Evolutionary conservation across 345 rosid species (phyloP), one percentile per base, ranked within the genome.

Genomic region (Ailanthus altissimus): DNA sequence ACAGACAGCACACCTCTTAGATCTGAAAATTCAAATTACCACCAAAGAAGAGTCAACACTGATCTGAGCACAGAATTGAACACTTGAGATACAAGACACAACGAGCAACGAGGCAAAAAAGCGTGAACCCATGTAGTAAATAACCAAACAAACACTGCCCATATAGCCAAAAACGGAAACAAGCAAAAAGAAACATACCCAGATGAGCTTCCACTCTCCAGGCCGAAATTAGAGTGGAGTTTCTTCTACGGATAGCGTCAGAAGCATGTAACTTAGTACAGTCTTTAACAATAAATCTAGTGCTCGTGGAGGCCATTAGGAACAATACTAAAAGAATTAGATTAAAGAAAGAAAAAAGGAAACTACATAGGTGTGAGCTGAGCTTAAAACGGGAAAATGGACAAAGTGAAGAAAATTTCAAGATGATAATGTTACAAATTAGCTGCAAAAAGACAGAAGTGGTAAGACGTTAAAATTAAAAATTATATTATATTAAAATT

Each of bases 231-330:
- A 75, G 72, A 82, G 81, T 21, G 47, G 49, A 64, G 10, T 85
- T 68, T n/a, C 86, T 73, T 40, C 74, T 70, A 62, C 61, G 72
- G 59, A 78, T 42, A 63, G 86, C 82, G 50, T 74, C 74, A 59
- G 46, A 50, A 14, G 84, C 59, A 66, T 83, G 86, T 2, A 86
- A 77, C 53, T 75, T 88, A 15, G 68, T 20, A 76, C 83, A 83
- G 61, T 88, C 92, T 74, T 84, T 85, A 57, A 82, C 80, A 54
- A 87, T 75, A 75, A 89, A 46, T 80, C 90, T 85, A n/a, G 93
- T 84, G 26, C 94, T 93, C 73, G 89, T 85, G 60, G 97, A 88
- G 7, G 90, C 93, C 98, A 91, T 93, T 65, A 65, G 6, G 26
- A 62, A 76, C 15, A 66, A n/a, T 23, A 9, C n/a, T 8, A 25